Base-by-base conservation (phyloP, 2,329 filamentous ascomycete genomes). In the Colletotrichum lindemuthianum region DNA sequence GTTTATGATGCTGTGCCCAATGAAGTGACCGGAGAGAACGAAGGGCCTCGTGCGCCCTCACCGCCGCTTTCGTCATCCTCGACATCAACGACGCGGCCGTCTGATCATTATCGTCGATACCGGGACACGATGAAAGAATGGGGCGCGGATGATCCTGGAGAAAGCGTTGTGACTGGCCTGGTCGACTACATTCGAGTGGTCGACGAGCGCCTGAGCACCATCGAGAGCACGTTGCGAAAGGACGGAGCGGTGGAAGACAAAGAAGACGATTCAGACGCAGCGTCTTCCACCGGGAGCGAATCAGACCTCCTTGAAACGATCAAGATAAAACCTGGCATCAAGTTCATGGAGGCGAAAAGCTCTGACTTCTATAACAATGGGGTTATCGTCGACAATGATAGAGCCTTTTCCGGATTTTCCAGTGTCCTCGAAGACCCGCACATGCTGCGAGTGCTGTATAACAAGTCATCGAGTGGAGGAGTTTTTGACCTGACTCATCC, bases 161-260 rank as follows among this genome's bases (percentile, higher is more conserved):
- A 53, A 16, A 53, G 36, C 15, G 0, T 53, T 40, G 50, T 41
- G 10, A 24, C 15, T 13, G 50, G 50, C 6, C 15, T 53, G 11
- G 36, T 53, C 13, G 50, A 53, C 7, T 41, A 53, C 16, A 32
- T 53, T 36, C 50, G 50, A n/a, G n/a, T 13, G 12, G 50, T 53
- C 0, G 37, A 53, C 10, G 1, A 53, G 12, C 50, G 50, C 10
- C 50, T 53, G 12, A 15, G 50, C 8, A 8, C 16, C 10, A 16
- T 53, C 6, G 50, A 53, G 16, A 37, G 39, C 8, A 51, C 11
- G 15, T 24, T 51, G 16, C 49, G 37, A 10, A 40, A 9, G 37
- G 9, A 9, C 44, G 16, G 16, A 24, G 10, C 7, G 16, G 8
- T 5, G 15, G 44, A 8, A 24, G 24, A 51, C 8, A 8, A 12